Evolutionary conservation across 257 asterid species (phyloP).

Genomic region (Primulina eburnea): DNA sequence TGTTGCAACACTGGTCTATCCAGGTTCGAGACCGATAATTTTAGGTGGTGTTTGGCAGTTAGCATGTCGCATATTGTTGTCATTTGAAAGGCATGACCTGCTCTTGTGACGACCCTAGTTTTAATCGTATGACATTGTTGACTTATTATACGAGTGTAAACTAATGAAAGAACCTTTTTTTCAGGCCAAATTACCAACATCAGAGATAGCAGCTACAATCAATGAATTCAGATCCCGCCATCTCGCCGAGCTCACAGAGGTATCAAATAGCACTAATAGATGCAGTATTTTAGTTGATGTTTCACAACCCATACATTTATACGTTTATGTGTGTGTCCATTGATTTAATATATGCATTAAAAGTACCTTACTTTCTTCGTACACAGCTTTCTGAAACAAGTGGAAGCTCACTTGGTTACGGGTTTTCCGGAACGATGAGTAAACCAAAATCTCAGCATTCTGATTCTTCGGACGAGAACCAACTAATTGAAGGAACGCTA

Average conservation of each 20-base stretch:
- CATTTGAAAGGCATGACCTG: too few species aligned
- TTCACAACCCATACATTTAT: neutral
- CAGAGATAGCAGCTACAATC: conserved; percentile 92
- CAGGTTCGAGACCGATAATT: neutral
- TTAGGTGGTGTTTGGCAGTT: neutral
- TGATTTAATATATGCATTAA: neutral
- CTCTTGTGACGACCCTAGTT: neutral
- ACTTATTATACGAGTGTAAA: neutral
- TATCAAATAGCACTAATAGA: conserved; percentile 24
- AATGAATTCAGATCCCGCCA: conserved; percentile 96
- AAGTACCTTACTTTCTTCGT: conserved; percentile 4
- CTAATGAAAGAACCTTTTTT: conserved; percentile 8
- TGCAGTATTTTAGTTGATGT: neutral
- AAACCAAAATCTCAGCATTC: conserved; percentile 58
- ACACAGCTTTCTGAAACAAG: conserved; percentile 76
- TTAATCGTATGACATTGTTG: neutral
- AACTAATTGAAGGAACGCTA: conserved; percentile 66
- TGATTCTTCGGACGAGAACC: conserved; percentile 68
- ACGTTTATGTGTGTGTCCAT: neutral
- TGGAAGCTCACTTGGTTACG: conserved; percentile 97
- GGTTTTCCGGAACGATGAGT: conserved; percentile 56
- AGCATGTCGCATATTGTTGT: neutral
- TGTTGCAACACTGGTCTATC: neutral
- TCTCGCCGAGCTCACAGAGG: conserved; percentile 98
- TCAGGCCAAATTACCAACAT: conserved; percentile 83